phyloP scores from a whole-genome alignment of 148 eudicot genomes.

The Camellia granthamiana region DNA sequence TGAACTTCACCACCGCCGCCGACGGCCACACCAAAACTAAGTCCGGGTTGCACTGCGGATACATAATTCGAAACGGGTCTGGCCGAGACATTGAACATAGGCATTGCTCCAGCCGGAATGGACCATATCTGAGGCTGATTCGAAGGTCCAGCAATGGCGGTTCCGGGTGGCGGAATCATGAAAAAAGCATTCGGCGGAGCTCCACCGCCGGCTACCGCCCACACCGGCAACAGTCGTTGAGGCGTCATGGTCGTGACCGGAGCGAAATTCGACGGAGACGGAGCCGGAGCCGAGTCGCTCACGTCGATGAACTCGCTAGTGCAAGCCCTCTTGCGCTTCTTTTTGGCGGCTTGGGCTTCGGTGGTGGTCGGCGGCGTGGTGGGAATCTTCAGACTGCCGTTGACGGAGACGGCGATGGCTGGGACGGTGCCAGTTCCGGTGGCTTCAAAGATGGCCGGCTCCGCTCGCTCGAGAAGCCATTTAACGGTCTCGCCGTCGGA shows the following conservation, averaged over 20 bases:
- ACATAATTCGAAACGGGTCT: conserved; percentile 42
- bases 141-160: conserved; percentile 25
- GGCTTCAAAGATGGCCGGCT: conserved; percentile 80
- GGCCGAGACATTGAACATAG: conserved; percentile 44
- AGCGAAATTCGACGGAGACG: conserved; percentile 36
- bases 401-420: conserved; percentile 90
- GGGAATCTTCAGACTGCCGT: conserved; percentile 77
- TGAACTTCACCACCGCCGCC: conserved; percentile 18
- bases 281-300: background rate
- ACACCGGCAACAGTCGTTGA: conserved; percentile 60
- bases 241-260: conserved; percentile 42
- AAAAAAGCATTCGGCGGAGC: conserved; percentile 17
- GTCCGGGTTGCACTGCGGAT: conserved; percentile 21
- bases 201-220: conserved; percentile 40
- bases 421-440: conserved; percentile 92
- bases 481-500: conserved; percentile 81
- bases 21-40: background rate
- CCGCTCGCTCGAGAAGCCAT: conserved; percentile 83
- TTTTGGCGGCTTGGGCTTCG: conserved; percentile 20
- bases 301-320: conserved; percentile 60
- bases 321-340: conserved; percentile 38
- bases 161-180: conserved; percentile 28
- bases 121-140: conserved; percentile 71
- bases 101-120: conserved; percentile 51
- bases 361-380: conserved; percentile 29